phyloP scores from a whole-genome alignment of 1,284 basidiomycete genomes.

The Phlebopus sp. region DNA sequence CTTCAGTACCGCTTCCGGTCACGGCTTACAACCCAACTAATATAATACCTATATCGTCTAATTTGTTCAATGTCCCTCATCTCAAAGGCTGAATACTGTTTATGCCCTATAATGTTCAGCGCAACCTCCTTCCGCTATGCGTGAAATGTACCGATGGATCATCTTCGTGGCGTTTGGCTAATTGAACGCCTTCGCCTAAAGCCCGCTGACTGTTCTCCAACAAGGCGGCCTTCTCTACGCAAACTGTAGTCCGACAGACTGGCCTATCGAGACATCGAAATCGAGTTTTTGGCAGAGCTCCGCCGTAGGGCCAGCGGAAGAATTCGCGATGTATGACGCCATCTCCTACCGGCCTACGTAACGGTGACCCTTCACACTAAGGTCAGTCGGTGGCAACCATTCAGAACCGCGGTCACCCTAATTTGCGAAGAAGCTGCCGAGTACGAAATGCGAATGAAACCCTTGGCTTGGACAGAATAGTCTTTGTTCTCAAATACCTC shows the following conservation, averaged over 20 bases:
- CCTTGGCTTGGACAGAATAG: not conserved
- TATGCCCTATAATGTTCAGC: no score
- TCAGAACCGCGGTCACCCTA: not conserved
- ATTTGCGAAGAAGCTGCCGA: slow-evolving; percentile 1
- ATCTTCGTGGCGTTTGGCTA: not conserved
- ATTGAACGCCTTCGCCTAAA: no score
- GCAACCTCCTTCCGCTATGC: not conserved
- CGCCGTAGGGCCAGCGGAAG: not conserved
- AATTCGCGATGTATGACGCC: not conserved
- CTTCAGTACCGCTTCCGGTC: not conserved
- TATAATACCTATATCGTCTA: slow-evolving; percentile 13
- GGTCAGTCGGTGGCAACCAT: not conserved
- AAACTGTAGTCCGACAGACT: not conserved
- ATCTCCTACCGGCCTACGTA: slow-evolving; percentile 13
- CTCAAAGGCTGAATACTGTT: not conserved
- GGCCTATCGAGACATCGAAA: no score
- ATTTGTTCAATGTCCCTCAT: not conserved
- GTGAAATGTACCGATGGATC: not conserved
- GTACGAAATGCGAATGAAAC: slow-evolving; percentile 4
- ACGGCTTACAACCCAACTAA: no score
- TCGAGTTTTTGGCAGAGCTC: no score
- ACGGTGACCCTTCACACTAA: slow-evolving; percentile 15
- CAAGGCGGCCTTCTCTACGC: not conserved
- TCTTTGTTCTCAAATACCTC: not conserved
- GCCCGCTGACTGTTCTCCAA: no score